These are phyloP conservation scores for Gloeopeniophorella convolvens DNA, from an alignment of 768 basidiomycete species.

Conservation along the genomic window DNA sequence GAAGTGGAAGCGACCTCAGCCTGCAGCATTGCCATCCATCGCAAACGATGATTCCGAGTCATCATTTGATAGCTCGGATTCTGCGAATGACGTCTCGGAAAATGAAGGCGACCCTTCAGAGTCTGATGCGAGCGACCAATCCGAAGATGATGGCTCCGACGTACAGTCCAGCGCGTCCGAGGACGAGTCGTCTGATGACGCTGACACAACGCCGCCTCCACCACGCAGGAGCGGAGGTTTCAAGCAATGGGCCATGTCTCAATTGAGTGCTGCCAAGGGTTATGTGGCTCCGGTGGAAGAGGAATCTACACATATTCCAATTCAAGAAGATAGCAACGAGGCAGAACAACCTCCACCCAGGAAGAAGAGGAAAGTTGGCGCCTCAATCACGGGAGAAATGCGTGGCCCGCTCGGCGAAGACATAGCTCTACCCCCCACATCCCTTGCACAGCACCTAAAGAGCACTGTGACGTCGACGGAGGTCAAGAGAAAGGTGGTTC, in stretches of 20 bases:
- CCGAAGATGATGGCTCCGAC: constrained; percentile 13
- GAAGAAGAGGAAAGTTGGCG: constrained; percentile 47
- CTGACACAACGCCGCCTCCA: constrained; percentile 22
- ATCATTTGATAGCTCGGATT: constrained; percentile 77
- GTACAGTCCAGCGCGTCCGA: constrained; percentile 17
- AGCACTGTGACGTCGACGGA: constrained; percentile 14
- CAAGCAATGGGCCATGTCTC: constrained; percentile 86
- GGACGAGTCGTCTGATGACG: constrained; percentile 23
- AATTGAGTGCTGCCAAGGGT: constrained; percentile 49
- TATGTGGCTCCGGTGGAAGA: constrained; percentile 28
- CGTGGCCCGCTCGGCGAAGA: constrained; percentile 80
- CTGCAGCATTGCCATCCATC: constrained; percentile 25
- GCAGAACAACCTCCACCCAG: constrained; percentile 15
- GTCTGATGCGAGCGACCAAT: constrained; percentile 11
- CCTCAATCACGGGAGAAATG: constrained; percentile 35
- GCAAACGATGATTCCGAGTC: constrained; percentile 40
- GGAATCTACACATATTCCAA: background rate
- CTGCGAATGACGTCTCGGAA: constrained; percentile 45
- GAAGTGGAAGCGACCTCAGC: constrained; percentile 41
- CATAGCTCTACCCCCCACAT: constrained; percentile 57
- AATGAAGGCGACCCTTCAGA: constrained; percentile 24
- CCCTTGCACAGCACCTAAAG: constrained; percentile 49
- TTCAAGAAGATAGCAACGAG: background rate
- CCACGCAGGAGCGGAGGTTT: constrained; percentile 50
- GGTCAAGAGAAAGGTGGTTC: constrained; percentile 35